Base-by-base conservation (phyloP, 2,329 filamentous ascomycete genomes). In the Hypoxylon sp. region DNA sequence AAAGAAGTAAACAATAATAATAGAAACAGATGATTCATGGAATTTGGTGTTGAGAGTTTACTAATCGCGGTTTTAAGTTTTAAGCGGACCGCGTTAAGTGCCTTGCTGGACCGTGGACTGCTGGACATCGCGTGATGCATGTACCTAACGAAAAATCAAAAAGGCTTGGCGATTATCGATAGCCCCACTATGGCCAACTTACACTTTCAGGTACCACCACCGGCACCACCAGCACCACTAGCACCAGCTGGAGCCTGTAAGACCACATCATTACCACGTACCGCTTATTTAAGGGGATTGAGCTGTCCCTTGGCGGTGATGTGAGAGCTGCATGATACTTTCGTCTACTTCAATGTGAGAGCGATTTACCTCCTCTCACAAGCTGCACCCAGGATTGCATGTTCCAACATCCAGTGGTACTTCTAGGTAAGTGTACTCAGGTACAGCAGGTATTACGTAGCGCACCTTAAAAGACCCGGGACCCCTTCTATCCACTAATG, bases 391-490 rank as follows among this genome's bases (percentile, higher is more conserved):
- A 27, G 14, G 6, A 14, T 27, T 42, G 3, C 31, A 14, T 1
- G 20, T n/a, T 30, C 44, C n/a, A 50, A 30, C 27, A 48, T 37
- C 20, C 40, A 14, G n/a, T 58, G 57, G 31, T 51, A 48, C 40
- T 4, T 20, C 25, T 27, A 27, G 3, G 25, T 27, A 27, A 22
- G 7, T 37, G 46, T 53, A 53, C 44, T 70, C 67, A 67, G 67
- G 67, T 70, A 70, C 68, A 8, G 51, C 50, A 55, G 50, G 68
- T 66, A 70, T 70, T 71, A 68, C 68, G 65, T 71, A 68, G 62
- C 55, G 64, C 65, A 65, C 57, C 64, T 65, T 58, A 65, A 62
- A 62, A 64, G 53, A 61, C 54, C 60, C 62, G 66, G 65, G 66
- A 66, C 59, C 60, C 63, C 54, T 66, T 27, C 46, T 51, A 40